A percentile compares a stretch with the other conserved stretches of the same genome.
These are phyloP conservation scores for Phycomyces nitens DNA, from an alignment of 192 early-diverging fungal species.

Conservation along the genomic window DNA sequence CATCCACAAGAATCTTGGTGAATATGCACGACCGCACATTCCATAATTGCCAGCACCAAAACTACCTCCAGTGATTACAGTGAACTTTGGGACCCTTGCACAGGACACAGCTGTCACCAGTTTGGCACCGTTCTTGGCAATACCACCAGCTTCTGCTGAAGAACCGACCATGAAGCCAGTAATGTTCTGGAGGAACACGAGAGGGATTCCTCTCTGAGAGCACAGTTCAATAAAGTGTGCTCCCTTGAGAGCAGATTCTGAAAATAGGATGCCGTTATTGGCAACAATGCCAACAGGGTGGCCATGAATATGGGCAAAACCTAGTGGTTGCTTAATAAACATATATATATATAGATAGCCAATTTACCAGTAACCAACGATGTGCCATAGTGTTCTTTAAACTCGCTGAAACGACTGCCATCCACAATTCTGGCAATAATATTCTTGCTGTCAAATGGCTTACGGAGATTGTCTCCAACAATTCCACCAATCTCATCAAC, in stretches of 20 bases:
- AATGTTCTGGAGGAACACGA: constrained; percentile 95
- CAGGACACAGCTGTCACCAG: constrained; percentile 93
- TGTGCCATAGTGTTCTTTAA: constrained; percentile 90
- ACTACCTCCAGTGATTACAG: constrained; percentile 72
- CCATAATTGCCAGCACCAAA: constrained; percentile 94
- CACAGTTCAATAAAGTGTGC: constrained; percentile 95
- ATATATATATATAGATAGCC: constrained; percentile 6
- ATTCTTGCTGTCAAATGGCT: constrained; percentile 85
- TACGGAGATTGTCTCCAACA: constrained; percentile 87
- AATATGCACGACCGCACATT: constrained; percentile 94
- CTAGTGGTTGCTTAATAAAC: constrained; percentile 25
- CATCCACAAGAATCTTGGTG: constrained; percentile 93
- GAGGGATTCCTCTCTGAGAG: constrained; percentile 80
- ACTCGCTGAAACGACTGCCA: constrained; percentile 86
- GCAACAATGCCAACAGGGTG: constrained; percentile 90
- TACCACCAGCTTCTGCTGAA: constrained; percentile 90
- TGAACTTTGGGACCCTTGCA: constrained; percentile 91
- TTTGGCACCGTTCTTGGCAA: constrained; percentile 97
- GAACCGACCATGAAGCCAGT: constrained; percentile 97
- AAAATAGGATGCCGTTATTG: constrained; percentile 95
- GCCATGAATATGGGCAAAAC: constrained; percentile 88
- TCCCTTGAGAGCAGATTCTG: constrained; percentile 90
- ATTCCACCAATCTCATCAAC: constrained; percentile 88
- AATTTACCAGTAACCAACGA: constrained; percentile 74
- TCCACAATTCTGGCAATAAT: constrained; percentile 95